phyloP scores from a whole-genome alignment of 2,329 filamentous ascomycete genomes.

The Sclerotinia glacialis region DNA sequence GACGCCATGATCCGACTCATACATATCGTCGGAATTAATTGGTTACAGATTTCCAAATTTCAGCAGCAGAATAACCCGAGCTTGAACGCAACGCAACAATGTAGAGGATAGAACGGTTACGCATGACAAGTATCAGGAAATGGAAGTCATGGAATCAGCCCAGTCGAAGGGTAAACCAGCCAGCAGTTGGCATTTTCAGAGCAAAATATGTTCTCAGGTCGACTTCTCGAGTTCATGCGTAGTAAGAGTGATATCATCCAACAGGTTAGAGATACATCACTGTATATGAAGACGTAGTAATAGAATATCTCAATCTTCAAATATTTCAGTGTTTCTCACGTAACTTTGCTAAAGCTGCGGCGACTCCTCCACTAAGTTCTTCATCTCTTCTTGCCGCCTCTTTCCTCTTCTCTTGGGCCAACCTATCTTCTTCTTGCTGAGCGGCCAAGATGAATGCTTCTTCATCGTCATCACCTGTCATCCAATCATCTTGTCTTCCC shows the following conservation, averaged over 20 bases:
- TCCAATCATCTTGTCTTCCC: conserved; percentile 43
- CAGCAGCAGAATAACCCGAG: neutral
- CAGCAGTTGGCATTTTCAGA: neutral
- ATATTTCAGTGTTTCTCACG: conserved; percentile 21
- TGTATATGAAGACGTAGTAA: neutral
- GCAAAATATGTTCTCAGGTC: neutral
- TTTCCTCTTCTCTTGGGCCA: conserved; percentile 34
- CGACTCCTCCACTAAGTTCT: conserved; percentile 55
- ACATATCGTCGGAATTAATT: neutral
- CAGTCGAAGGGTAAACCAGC: neutral
- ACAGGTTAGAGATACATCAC: neutral
- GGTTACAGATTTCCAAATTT: neutral
- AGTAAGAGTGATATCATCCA: neutral
- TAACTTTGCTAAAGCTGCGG: conserved; percentile 59
- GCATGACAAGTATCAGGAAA: neutral
- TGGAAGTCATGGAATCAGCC: neutral
- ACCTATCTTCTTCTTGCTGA: conserved; percentile 45
- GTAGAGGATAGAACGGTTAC: too few species aligned
- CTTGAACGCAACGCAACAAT: too few species aligned
- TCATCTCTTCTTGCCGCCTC: conserved; percentile 41
- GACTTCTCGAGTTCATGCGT: neutral
- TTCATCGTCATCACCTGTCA: conserved; percentile 45
- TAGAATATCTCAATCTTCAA: neutral
- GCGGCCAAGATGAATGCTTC: conserved; percentile 51
- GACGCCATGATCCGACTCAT: too few species aligned